Evolutionary conservation across 495 filamentous ascomycete species (phyloP).

Genomic region (Tuber melanosporum): DNA sequence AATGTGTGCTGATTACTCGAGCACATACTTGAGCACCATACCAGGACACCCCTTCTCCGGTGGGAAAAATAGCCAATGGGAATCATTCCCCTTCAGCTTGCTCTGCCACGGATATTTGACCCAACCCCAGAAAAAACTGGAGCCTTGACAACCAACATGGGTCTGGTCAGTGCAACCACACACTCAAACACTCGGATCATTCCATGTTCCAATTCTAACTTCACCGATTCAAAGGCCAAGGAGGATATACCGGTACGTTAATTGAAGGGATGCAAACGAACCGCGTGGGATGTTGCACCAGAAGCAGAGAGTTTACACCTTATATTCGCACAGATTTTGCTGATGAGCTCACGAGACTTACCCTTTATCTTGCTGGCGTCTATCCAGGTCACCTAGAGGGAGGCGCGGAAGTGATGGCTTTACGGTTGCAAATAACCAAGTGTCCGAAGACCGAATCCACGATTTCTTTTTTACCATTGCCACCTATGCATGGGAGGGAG

Average conservation of each 20-base stretch:
- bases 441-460: neutral
- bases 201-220: conserved; percentile 32
- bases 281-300: conserved; percentile 30
- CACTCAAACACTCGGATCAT: conserved; percentile 23
- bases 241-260: conserved; percentile 17
- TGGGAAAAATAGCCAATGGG: conserved; percentile 24
- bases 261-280: conserved; percentile 22
- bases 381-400: conserved; percentile 7
- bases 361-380: conserved; percentile 10
- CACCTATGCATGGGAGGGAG: neutral
- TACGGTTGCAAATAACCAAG: neutral
- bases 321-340: conserved; percentile 38
- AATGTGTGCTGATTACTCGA: conserved; percentile 10
- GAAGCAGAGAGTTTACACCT: conserved; percentile 9
- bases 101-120: conserved; percentile 34
- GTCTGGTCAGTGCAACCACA: conserved; percentile 28
- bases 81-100: conserved; percentile 35
- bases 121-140: conserved; percentile 25
- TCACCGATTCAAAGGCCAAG: conserved; percentile 12
- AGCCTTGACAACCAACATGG: conserved; percentile 34
- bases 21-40: too few relatives aligned
- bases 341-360: conserved; percentile 18
- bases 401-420: neutral
- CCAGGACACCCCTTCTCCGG: conserved; percentile 19
- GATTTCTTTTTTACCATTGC: neutral